These are phyloP conservation scores for Fusarium ramigenum DNA, from an alignment of 2,329 filamentous ascomycete genomes.

Conservation along the genomic window DNA sequence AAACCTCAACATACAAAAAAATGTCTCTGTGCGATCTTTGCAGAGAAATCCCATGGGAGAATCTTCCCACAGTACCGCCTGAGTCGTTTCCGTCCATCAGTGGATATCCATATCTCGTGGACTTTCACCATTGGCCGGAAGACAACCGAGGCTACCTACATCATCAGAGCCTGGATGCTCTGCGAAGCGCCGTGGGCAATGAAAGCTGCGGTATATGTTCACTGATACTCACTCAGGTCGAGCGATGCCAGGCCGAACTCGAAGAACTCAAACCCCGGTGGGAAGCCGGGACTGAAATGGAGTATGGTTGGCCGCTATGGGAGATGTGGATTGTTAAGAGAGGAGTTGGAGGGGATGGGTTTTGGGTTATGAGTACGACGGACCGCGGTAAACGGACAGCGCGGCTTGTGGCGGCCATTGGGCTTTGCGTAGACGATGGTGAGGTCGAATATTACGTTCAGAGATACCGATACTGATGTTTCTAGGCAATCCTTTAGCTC, in stretches of 20 bases:
- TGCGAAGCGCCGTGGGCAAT: not conserved
- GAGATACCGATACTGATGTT: not conserved
- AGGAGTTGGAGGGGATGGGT: not conserved
- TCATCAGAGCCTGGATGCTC: not conserved
- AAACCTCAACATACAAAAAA: not conserved
- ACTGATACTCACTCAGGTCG: not conserved
- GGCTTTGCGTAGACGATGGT: constrained; percentile 2
- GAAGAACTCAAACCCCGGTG: not conserved
- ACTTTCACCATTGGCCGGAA: not conserved
- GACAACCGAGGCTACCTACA: not conserved
- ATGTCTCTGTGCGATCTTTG: not conserved
- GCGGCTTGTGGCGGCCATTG: not conserved
- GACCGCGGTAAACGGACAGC: not conserved
- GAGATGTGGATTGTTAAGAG: constrained; percentile 6
- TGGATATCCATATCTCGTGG: not conserved
- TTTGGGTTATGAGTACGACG: constrained; percentile 4
- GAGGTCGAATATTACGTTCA: not conserved
- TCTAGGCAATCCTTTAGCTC: not conserved
- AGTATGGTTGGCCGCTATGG: not conserved
- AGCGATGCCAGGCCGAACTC: not conserved
- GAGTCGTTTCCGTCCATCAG: accelerated
- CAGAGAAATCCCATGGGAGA: not conserved
- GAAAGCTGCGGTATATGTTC: not conserved
- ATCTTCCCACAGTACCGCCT: not conserved
- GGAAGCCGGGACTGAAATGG: accelerated